These are phyloP conservation scores for Cyclanthera cordifolia DNA, from an alignment of 306 rosid species.

Conservation along the genomic window DNA sequence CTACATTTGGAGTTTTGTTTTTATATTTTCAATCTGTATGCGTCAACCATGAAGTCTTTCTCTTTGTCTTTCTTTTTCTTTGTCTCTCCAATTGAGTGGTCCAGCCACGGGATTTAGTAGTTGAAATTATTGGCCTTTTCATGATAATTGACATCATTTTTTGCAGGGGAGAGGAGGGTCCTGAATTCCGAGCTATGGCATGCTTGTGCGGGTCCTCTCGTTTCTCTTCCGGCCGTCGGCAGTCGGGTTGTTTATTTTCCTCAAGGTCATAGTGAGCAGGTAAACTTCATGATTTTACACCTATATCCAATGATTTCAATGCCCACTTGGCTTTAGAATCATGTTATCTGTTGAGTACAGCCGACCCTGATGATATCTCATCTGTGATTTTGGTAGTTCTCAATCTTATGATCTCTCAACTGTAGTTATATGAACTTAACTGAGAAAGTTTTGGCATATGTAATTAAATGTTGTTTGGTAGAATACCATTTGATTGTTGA, in stretches of 20 bases:
- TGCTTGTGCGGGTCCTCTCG: constrained; percentile 99
- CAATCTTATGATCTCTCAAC: not conserved
- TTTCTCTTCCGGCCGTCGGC: constrained; percentile 74
- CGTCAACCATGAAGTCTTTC: constrained; percentile 6
- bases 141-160: constrained; percentile 19
- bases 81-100: constrained; percentile 9
- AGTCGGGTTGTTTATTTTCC: constrained; percentile 91
- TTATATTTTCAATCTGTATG: constrained; percentile 2
- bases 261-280: constrained; percentile 98
- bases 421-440: not conserved
- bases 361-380: not conserved
- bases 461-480: not conserved
- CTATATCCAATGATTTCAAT: not conserved
- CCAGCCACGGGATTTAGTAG: constrained; percentile 7
- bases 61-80: not conserved
- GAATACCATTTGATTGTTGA: not conserved
- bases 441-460: not conserved
- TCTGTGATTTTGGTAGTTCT: not conserved
- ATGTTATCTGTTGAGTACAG: not conserved
- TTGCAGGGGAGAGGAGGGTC: constrained; percentile 82
- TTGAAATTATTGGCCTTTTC: constrained; percentile 10
- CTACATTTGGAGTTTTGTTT: constrained; percentile 11
- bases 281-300: constrained; percentile 14
- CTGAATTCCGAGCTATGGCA: constrained; percentile 98
- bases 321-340: not conserved